phyloP scores from a whole-genome alignment of 129 eudicot species.

The Gnaphalium uliginosum region DNA sequence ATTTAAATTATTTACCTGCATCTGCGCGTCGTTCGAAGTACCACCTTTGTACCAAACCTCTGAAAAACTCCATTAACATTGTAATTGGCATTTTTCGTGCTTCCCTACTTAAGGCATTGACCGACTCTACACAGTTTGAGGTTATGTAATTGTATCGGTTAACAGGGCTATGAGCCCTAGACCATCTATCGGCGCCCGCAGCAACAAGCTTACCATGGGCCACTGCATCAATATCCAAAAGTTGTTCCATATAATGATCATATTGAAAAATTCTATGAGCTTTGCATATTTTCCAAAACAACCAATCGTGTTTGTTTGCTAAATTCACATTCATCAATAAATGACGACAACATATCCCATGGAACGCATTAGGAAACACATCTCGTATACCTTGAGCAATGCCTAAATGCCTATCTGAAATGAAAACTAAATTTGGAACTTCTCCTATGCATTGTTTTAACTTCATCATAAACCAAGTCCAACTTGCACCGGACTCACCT shows the following conservation, averaged over 20 bases:
- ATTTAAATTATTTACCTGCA: no score
- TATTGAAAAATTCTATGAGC: no score
- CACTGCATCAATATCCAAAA: background rate
- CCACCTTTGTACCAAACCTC: no score
- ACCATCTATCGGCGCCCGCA: background rate
- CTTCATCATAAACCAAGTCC: background rate
- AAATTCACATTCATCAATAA: background rate
- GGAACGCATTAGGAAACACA: background rate
- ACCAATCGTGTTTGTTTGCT: background rate
- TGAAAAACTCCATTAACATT: no score
- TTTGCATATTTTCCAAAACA: background rate
- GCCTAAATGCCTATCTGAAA: background rate
- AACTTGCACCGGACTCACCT: no score
- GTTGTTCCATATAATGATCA: background rate
- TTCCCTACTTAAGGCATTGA: background rate
- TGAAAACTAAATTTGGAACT: background rate
- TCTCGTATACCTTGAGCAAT: background rate
- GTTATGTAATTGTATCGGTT: no score
- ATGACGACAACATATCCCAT: background rate
- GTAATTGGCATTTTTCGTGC: background rate
- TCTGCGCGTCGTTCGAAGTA: no score
- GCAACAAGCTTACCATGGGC: background rate
- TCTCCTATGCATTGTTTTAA: background rate
- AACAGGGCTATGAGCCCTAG: no score
- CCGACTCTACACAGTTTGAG: background rate